Evolutionary conservation across 1,139 yeast species (phyloP).

Genomic region (Yarrowia galli): DNA sequence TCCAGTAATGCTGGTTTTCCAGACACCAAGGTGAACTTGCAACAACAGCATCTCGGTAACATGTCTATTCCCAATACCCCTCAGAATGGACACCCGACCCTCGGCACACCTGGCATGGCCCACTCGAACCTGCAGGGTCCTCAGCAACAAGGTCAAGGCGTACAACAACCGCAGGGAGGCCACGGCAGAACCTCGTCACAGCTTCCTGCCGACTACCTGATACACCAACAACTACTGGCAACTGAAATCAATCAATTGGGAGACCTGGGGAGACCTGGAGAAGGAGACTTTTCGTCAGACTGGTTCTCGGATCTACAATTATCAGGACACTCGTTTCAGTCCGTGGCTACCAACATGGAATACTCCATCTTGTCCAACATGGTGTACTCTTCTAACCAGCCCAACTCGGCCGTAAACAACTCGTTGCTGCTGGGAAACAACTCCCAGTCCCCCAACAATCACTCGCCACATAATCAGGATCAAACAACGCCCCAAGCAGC

Average conservation of each 20-base stretch:
- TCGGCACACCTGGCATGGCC: background rate
- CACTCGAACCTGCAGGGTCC: background rate
- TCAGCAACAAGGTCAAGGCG: background rate
- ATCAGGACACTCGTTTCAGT: slow-evolving; percentile 57
- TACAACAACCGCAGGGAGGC: background rate
- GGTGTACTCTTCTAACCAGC: slow-evolving; percentile 51
- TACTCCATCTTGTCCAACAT: slow-evolving; percentile 79
- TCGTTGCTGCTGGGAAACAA: slow-evolving; percentile 23
- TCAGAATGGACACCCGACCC: slow-evolving; percentile 1
- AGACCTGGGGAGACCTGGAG: slow-evolving; percentile 28
- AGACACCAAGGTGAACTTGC: slow-evolving; percentile 3
- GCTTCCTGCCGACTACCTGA: slow-evolving; percentile 38
- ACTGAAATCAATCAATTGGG: slow-evolving; percentile 39
- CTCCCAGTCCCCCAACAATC: slow-evolving; percentile 29
- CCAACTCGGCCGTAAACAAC: slow-evolving; percentile 39
- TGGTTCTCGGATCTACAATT: slow-evolving; percentile 28
- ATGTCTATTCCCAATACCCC: slow-evolving; percentile 11
- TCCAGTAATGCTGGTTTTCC: slow-evolving; percentile 6
- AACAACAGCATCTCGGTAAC: background rate
- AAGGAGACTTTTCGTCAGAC: slow-evolving; percentile 28
- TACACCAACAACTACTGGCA: slow-evolving; percentile 28
- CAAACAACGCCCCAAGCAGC: slow-evolving; percentile 36
- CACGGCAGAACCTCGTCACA: slow-evolving; percentile 36
- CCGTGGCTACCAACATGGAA: slow-evolving; percentile 83
- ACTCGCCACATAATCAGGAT: slow-evolving; percentile 33